These are phyloP conservation scores for Rhizophagus sp. DNA, from an alignment of 192 early-diverging fungal genomes.

Conservation along the genomic window DNA sequence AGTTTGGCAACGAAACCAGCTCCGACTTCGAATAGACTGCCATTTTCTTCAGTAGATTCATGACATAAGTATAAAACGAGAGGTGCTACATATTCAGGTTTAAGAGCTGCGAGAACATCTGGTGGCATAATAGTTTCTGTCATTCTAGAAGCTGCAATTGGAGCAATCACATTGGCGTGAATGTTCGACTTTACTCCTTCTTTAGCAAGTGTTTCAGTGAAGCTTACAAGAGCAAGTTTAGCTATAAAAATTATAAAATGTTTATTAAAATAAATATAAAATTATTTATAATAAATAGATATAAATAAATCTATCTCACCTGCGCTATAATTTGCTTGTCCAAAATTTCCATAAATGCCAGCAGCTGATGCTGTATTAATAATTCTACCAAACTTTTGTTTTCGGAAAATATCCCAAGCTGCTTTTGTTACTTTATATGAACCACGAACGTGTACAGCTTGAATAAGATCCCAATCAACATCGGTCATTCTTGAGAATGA, in stretches of 20 bases:
- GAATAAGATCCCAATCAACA: conserved; percentile 95
- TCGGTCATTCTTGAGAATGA: conserved; percentile 97
- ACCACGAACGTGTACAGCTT: conserved; percentile 90
- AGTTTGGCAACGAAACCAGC: conserved; percentile 93
- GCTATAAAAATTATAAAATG: conserved; percentile 46
- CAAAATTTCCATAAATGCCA: conserved; percentile 99
- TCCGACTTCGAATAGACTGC: conserved; percentile 94
- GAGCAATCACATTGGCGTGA: conserved; percentile 91
- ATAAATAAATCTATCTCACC: conserved; percentile 42
- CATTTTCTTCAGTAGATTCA: conserved; percentile 79
- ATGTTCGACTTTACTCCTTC: conserved; percentile 97
- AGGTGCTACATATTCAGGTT: conserved; percentile 96
- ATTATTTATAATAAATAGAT: background rate
- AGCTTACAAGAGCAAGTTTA: conserved; percentile 91
- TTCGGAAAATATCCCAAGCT: conserved; percentile 93
- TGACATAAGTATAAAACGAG: conserved; percentile 93
- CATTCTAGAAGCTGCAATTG: conserved; percentile 96
- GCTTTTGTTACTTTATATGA: conserved; percentile 96
- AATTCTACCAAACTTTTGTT: conserved; percentile 92
- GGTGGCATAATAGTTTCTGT: conserved; percentile 95
- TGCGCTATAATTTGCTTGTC: conserved; percentile 81
- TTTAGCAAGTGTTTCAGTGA: conserved; percentile 87
- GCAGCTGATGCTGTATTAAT: conserved; percentile 83
- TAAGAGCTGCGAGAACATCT: conserved; percentile 92
- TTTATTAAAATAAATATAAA: background rate